These are phyloP conservation scores for Talaromyces sp. DNA, from an alignment of 2,329 filamentous ascomycete genomes.

Conservation along the genomic window DNA sequence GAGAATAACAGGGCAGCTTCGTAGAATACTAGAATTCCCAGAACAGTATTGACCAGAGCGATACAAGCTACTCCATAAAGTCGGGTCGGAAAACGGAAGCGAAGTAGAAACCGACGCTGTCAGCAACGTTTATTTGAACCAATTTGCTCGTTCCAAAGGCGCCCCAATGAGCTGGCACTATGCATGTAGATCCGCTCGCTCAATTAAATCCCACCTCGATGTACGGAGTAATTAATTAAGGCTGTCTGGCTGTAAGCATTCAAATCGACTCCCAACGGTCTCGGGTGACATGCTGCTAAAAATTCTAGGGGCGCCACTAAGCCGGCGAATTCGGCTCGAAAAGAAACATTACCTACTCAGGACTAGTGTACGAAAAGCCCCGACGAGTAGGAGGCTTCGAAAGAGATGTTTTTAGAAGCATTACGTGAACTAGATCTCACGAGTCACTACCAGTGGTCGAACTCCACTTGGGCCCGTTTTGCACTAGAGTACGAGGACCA, in stretches of 20 bases:
- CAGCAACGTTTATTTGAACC: background rate
- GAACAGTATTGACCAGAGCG: background rate
- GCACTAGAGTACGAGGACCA: background rate
- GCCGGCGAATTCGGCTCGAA: background rate
- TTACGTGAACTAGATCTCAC: background rate
- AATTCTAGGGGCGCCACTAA: background rate
- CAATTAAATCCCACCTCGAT: background rate
- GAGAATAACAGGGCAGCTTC: background rate
- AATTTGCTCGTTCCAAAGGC: background rate
- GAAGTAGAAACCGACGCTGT: background rate
- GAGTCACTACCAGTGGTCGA: background rate
- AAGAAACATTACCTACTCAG: background rate
- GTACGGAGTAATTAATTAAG: too few species aligned
- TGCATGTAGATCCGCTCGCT: background rate
- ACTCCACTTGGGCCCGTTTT: background rate
- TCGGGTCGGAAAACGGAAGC: background rate
- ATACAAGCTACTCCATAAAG: too few species aligned
- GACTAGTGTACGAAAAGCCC: background rate
- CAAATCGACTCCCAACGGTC: background rate
- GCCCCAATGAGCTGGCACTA: background rate
- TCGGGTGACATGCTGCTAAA: background rate
- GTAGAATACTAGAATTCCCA: background rate
- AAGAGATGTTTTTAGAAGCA: background rate
- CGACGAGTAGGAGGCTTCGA: background rate
- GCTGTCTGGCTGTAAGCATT: background rate